phyloP scores from a whole-genome alignment of 1,139 yeast species.

The Taiozyma sp. region DNA sequence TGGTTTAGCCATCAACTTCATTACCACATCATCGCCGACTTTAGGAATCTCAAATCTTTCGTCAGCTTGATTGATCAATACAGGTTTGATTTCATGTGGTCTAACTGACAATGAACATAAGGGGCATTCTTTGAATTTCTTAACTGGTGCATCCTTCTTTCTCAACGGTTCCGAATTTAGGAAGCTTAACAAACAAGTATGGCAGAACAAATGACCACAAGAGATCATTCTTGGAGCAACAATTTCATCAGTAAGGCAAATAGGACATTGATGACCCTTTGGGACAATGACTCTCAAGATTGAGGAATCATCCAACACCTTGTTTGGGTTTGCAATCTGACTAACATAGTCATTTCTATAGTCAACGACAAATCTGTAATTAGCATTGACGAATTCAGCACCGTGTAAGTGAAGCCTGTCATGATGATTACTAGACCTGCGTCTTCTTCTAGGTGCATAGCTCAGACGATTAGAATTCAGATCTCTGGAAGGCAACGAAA shows the following conservation, averaged over 20 bases:
- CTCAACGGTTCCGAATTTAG: conserved; percentile 49
- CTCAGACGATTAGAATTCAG: conserved; percentile 13
- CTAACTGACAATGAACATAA: conserved; percentile 68
- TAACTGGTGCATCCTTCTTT: conserved; percentile 29
- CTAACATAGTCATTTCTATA: conserved; percentile 46
- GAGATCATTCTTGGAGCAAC: conserved; percentile 92
- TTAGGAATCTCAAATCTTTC: conserved; percentile 57
- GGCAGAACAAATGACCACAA: conserved; percentile 92
- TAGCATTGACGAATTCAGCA: conserved; percentile 74
- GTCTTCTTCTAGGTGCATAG: conserved; percentile 18
- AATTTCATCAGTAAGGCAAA: conserved; percentile 78
- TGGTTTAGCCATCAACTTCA: conserved; percentile 71
- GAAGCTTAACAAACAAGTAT: conserved; percentile 71
- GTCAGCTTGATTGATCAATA: conserved; percentile 47
- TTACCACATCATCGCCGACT: conserved; percentile 50
- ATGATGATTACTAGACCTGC: conserved; percentile 18
- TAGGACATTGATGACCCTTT: conserved; percentile 79
- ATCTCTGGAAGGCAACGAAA: conserved; percentile 51
- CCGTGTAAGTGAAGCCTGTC: conserved; percentile 47
- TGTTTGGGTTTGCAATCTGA: conserved; percentile 68
- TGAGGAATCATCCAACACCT: conserved; percentile 54
- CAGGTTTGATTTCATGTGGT: conserved; percentile 61
- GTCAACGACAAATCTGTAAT: conserved; percentile 78
- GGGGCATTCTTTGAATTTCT: conserved; percentile 73
- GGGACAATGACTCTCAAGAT: conserved; percentile 72